Evolutionary conservation across 192 early-diverging fungal species (phyloP), one percentile per base, ranked within the genome.

Genomic region (Radiomyces spectabilis): DNA sequence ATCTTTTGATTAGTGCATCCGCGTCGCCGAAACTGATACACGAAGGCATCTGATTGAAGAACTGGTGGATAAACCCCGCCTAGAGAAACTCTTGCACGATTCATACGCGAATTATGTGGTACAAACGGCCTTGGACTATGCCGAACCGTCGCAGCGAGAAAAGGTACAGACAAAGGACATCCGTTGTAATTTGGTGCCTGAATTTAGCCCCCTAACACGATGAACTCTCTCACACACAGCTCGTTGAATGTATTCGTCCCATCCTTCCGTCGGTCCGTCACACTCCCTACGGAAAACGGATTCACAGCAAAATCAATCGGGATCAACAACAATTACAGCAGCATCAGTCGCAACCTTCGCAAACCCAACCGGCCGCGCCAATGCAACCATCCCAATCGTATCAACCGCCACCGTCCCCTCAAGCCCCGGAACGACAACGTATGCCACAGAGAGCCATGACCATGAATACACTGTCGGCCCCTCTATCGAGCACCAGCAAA

Each of bases 71-170:
- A 74, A 71, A 61, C 72, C 76, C 12, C 73, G 71, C 22, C 70
- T 94, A 41, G 89, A 92, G 29, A 85, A 82, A 62, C 66, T 94
- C 13, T 65, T 94, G 48, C 74, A 85, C 27, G 91, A 94, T 61
- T 89, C 86, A n/a, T 94, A 85, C 51, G 91, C 87, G 35, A 94
- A 94, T 63, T 94, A 92, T 65, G 91, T 94, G 2, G 82, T 94
- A 2, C 91, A 94, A 62, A 94, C 89, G 7, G 85, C 91, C 22
- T 71, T 93, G 38, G 91, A 93, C 55, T 87, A 74, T 65, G 83
- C 88, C 5, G 82, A 89, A 24, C 77, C 75, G 12, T 59, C 77
- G 31, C 89, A 89, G 73, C 80, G 86, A 18, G 55, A 66, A 5
- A 73, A 83, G 53, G 78, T 81, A 67, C 53, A 31, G 15, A 1